These are phyloP conservation scores for Ustilago lituana DNA, from an alignment of 1,284 basidiomycete genomes.

Conservation along the genomic window DNA sequence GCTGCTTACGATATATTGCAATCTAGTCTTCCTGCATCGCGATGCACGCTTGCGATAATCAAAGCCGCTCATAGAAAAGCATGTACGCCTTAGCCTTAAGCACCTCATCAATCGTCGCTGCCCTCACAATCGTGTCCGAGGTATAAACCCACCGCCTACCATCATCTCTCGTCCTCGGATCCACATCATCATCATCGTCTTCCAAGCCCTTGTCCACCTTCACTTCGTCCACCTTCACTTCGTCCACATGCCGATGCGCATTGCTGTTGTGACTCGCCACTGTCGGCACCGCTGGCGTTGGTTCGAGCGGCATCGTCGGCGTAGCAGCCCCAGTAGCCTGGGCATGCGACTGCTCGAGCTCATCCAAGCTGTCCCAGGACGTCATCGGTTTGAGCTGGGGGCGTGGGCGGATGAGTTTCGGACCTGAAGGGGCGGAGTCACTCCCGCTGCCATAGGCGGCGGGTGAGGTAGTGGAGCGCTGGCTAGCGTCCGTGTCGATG, in stretches of 20 bases:
- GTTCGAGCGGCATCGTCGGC: slow-evolving; percentile 24
- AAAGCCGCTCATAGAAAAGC: slow-evolving; percentile 80
- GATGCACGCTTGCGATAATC: slow-evolving; percentile 58
- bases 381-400: slow-evolving; percentile 38
- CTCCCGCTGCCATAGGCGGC: slow-evolving; percentile 9
- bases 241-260: slow-evolving; percentile 29
- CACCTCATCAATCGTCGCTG: slow-evolving; percentile 85
- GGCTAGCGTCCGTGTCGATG: slow-evolving; percentile 15
- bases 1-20: too few species aligned
- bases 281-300: slow-evolving; percentile 20
- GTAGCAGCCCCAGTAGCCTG: neutral
- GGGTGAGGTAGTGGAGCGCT: slow-evolving; percentile 3
- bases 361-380: slow-evolving; percentile 43
- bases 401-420: slow-evolving; percentile 27
- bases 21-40: too few species aligned
- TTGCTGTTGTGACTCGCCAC: slow-evolving; percentile 26
- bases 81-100: slow-evolving; percentile 89
- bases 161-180: slow-evolving; percentile 36
- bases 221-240: neutral
- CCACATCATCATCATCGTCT: slow-evolving; percentile 35
- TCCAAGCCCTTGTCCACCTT: neutral
- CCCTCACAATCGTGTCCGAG: slow-evolving; percentile 80
- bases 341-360: slow-evolving; percentile 29
- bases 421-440: slow-evolving; percentile 14
- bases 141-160: slow-evolving; percentile 84